Evolutionary conservation across 352 stramenopile genomes (phyloP).

Genomic region (Phytophthora podocarpi): DNA sequence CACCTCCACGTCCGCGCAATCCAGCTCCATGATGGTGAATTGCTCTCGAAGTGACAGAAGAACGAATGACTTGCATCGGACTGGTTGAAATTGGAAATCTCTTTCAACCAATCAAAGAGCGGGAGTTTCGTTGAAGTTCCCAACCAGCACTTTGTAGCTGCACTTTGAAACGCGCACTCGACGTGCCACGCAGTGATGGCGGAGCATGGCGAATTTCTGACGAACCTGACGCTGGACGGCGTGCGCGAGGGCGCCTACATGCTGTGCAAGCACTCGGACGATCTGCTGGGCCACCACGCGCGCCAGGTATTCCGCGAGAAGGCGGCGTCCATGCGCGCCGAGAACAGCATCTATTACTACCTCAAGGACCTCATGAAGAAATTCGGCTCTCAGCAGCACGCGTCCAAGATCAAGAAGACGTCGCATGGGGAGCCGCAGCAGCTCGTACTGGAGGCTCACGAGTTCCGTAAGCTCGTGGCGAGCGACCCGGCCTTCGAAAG

Average conservation of each 20-base stretch:
- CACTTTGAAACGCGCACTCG: conserved; percentile 1
- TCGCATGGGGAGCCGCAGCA: conserved; percentile 40
- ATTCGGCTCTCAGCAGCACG: conserved; percentile 55
- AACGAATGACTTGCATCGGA: conserved; percentile 10
- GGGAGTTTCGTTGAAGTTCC: conserved; percentile 43
- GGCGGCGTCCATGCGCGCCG: conserved; percentile 74
- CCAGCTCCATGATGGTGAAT: conserved; percentile 59
- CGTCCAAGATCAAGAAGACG: conserved; percentile 47
- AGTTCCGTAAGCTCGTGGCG: conserved; percentile 79
- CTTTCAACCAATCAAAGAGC: conserved; percentile 24
- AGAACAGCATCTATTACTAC: conserved; percentile 88
- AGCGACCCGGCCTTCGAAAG: conserved; percentile 80
- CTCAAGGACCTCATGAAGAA: conserved; percentile 83
- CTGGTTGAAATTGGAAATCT: background rate
- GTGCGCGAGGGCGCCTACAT: conserved; percentile 82
- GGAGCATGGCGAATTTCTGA: conserved; percentile 55
- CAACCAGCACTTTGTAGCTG: conserved; percentile 23
- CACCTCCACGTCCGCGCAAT: conserved; percentile 60
- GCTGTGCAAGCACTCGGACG: conserved; percentile 85
- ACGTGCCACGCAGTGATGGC: conserved; percentile 13
- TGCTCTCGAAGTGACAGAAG: conserved; percentile 17
- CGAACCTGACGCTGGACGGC: conserved; percentile 78
- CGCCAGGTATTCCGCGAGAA: conserved; percentile 87
- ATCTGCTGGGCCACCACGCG: conserved; percentile 78
- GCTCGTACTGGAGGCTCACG: conserved; percentile 65